phyloP scores from a whole-genome alignment of 306 rosid species.

The Corylus heterophylla region DNA sequence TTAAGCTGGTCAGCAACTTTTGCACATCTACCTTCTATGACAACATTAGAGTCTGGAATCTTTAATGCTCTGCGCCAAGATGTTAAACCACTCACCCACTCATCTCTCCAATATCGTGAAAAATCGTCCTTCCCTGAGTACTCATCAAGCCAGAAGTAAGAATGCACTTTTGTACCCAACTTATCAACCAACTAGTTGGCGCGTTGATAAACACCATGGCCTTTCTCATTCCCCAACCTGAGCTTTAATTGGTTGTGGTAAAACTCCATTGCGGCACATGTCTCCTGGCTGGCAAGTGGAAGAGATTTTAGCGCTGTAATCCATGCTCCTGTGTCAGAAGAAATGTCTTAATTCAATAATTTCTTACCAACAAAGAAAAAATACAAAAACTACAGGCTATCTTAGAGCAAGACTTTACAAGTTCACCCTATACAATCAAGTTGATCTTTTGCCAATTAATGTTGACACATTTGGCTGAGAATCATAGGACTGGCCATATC shows the following conservation, averaged over 20 bases:
- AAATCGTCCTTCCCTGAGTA: conserved; percentile 81
- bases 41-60: conserved; percentile 65
- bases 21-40: conserved; percentile 59
- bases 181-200: conserved; percentile 85
- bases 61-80: conserved; percentile 78
- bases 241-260: conserved; percentile 81
- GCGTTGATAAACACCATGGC: conserved; percentile 56
- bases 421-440: neutral
- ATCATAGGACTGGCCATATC: neutral
- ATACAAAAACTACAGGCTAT: neutral
- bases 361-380: neutral
- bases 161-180: conserved; percentile 80
- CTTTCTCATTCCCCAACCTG: conserved; percentile 73
- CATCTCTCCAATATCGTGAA: no score
- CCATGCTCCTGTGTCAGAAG: conserved; percentile 66
- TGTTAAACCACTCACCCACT: conserved; percentile 88
- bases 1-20: conserved; percentile 58
- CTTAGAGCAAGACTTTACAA: neutral
- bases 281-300: conserved; percentile 85
- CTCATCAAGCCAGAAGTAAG: conserved; percentile 95
- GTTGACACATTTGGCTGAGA: neutral
- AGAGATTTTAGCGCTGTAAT: conserved; percentile 56
- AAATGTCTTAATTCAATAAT: conserved; percentile 13
- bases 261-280: no score
- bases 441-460: neutral